These are phyloP conservation scores for Jatropha multifida DNA, from an alignment of 441 rosid species.

Conservation along the genomic window DNA sequence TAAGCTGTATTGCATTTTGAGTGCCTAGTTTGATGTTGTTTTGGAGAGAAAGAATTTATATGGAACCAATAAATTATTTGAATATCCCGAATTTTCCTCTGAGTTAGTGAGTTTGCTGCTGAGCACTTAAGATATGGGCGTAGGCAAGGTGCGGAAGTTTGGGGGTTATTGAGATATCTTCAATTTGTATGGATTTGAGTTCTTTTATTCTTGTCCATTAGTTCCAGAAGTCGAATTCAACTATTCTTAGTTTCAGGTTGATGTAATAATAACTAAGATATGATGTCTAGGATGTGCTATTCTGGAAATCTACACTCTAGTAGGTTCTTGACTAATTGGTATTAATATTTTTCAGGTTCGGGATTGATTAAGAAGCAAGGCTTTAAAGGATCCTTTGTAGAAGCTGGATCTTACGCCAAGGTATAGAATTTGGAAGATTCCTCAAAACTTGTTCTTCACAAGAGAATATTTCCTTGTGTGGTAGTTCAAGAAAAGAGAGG, in stretches of 20 bases:
- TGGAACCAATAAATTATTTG: too few species aligned
- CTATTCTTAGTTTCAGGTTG: neutral
- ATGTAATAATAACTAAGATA: neutral
- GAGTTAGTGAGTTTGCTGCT: too few species aligned
- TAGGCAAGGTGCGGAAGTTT: too few species aligned
- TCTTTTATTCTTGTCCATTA: neutral
- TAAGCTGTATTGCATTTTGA: too few species aligned
- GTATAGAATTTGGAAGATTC: conserved; percentile 26
- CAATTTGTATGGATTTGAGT: neutral
- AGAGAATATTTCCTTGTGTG: neutral
- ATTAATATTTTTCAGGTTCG: conserved; percentile 49
- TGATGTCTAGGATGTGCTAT: neutral
- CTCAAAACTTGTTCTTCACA: neutral
- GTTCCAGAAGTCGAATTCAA: neutral
- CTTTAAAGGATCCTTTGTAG: conserved; percentile 68
- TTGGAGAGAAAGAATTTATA: too few species aligned
- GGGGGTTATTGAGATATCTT: neutral
- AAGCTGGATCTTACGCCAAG: conserved; percentile 89
- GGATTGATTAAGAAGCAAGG: conserved; percentile 85
- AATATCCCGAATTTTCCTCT: too few species aligned
- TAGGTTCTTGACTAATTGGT: neutral
- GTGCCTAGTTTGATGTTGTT: too few species aligned
- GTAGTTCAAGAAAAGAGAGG: neutral
- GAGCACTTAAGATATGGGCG: too few species aligned
- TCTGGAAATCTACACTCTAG: neutral